Base-by-base conservation (phyloP, 768 basidiomycete species). In the Candolleomyces eurysporus region DNA sequence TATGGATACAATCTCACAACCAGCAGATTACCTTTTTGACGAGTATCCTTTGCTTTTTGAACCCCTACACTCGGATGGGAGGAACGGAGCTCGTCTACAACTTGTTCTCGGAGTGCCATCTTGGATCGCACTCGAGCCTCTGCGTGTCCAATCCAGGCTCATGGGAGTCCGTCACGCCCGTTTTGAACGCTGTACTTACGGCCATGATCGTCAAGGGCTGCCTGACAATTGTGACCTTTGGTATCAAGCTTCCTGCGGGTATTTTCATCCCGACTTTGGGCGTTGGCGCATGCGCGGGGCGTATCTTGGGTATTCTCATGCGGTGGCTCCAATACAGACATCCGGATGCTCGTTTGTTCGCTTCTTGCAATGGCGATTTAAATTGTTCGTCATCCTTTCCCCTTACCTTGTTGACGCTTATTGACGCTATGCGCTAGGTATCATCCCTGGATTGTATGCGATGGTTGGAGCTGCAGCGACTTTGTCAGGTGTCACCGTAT, bases 251-350 rank as follows among this genome's bases (percentile, higher is more conserved):
- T 17, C 91, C 91, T 52, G 94, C 95, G 14, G 96, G 97, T 4
- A 97, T 98, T 65, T 99, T 99, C 75, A 93, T 99, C 45, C 97
- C 97, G 0, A 92, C 94, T 0, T 84, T 99, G 8, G 94, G 91
- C 14, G 96, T 96, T 11, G 96, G 96, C 26, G 96, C 96, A 0
- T 96, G 94, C 68, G 91, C 91, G 31, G 97, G 97, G 2, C 83
- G 96, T 22, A 84, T 98, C 40, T 67, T 94, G 40, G 96, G 96
- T 40, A 85, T 97, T 42, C 68, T 77, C 6, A 82, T 98, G 73
- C 92, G 96, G 69, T 89, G 85, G 75, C 66, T 89, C 57, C 90
- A 91, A 67, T 84, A 79, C 67, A 78, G 77, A 45, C 72, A 90
- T 67, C 91, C 92, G 0, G 62, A 83, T 30, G 78, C 79, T 45